phyloP scores from a whole-genome alignment of 2,329 filamentous ascomycete species.

The Epichloe elymi region DNA sequence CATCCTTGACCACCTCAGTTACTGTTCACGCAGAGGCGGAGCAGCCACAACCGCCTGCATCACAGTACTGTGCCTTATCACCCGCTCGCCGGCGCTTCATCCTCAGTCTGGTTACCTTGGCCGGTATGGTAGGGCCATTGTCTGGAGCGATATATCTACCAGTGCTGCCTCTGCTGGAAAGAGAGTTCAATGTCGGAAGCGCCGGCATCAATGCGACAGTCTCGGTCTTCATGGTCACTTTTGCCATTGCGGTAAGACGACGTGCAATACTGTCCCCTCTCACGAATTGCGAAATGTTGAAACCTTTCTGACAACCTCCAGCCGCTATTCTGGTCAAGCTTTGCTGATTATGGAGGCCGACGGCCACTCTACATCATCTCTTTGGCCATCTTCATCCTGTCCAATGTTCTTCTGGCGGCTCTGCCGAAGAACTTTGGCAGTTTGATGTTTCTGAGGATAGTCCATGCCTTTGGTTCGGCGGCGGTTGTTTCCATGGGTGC shows the following conservation, averaged over 20 bases:
- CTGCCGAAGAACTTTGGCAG: slow-evolving; percentile 24
- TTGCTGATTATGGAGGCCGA: slow-evolving; percentile 26
- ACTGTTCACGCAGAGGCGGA: neutral
- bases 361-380: slow-evolving; percentile 27
- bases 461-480: slow-evolving; percentile 29
- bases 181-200: slow-evolving; percentile 22
- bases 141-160: slow-evolving; percentile 32
- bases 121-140: slow-evolving; percentile 29
- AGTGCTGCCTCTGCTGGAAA: slow-evolving; percentile 22
- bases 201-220: slow-evolving; percentile 29
- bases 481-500: slow-evolving; percentile 29
- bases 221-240: slow-evolving; percentile 30
- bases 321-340: slow-evolving; percentile 28
- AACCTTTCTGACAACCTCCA: slow-evolving; percentile 2
- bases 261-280: no score
- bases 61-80: slow-evolving; percentile 25
- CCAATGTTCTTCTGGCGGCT: slow-evolving; percentile 25
- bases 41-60: slow-evolving; percentile 2
- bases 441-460: slow-evolving; percentile 25
- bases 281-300: no score
- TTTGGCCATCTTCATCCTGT: slow-evolving; percentile 23
- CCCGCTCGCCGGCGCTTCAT: slow-evolving; percentile 22
- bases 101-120: slow-evolving; percentile 24
- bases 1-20: neutral
- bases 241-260: slow-evolving; percentile 22